Conservation (phyloP, 495 filamentous ascomycete genomes). For the Trichocladium antarcticum region DNA sequence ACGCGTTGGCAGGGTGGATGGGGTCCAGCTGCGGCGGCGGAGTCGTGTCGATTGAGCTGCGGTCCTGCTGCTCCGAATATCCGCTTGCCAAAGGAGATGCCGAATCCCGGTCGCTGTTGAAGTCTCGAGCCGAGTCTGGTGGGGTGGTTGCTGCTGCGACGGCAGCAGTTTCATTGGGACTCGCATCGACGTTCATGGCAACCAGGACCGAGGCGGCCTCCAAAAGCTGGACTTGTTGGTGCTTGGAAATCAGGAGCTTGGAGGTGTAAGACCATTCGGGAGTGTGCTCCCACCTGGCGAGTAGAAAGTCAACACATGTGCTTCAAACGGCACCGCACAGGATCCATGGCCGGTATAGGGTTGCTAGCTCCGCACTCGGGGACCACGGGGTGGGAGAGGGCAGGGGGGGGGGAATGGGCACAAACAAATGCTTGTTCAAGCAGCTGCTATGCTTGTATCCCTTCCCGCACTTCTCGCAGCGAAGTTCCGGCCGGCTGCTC, state of each 20-base stretch:
- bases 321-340: constrained; percentile 17
- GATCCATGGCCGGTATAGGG: constrained; percentile 12
- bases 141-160: constrained; percentile 36
- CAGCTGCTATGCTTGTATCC: constrained; percentile 99
- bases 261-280: constrained; percentile 97
- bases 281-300: constrained; percentile 93
- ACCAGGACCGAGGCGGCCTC: constrained; percentile 93
- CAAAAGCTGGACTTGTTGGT: constrained; percentile 95
- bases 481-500: constrained; percentile 66
- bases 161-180: constrained; percentile 32
- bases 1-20: constrained; percentile 26
- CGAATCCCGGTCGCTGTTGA: constrained; percentile 67
- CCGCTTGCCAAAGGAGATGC: constrained; percentile 67
- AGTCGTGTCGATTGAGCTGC: constrained; percentile 58
- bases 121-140: constrained; percentile 51
- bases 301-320: constrained; percentile 36
- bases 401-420: constrained; percentile 49
- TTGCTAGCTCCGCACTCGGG: constrained; percentile 19
- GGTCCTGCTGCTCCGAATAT: constrained; percentile 62
- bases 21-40: constrained; percentile 52
- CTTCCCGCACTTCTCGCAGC: constrained; percentile 97
- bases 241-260: constrained; percentile 97
- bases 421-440: constrained; percentile 99
- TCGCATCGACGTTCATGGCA: constrained; percentile 63
- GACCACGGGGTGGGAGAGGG: constrained; percentile 32